Percentiles rank a stretch among this genome's conserved stretches.
Conservation (phyloP, 164 flowering plant genomes). For the Warburgia ugandensis region DNA sequence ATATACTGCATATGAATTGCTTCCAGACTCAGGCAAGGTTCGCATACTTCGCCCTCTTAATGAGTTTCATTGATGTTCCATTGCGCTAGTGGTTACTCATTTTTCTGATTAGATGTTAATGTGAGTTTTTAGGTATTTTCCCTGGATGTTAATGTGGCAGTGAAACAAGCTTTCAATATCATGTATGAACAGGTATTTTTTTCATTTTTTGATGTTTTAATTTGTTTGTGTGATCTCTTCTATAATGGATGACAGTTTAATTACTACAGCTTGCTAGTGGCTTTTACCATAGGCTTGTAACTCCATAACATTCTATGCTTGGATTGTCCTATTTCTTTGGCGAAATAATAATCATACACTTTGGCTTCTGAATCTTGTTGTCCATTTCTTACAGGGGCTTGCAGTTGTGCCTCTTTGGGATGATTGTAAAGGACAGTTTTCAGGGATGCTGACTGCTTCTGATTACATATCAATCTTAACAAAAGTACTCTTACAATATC, state of each 20-base stretch:
- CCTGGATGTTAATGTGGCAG: constrained; percentile 63
- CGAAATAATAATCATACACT: no score
- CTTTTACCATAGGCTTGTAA: no score
- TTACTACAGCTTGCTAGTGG: no score
- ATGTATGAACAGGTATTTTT: constrained; percentile 69
- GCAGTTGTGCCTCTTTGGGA: constrained; percentile 75
- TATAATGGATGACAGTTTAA: no score
- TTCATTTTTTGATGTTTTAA: no score
- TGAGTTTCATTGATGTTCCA: neutral
- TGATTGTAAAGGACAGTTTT: constrained; percentile 46
- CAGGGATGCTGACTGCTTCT: constrained; percentile 69
- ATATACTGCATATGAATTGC: constrained; percentile 38
- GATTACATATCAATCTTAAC: constrained; percentile 75
- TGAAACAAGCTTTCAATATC: constrained; percentile 85
- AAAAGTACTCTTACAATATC: constrained; percentile 66
- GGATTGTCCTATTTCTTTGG: no score
- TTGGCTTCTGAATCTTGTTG: neutral
- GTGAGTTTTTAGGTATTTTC: constrained; percentile 52
- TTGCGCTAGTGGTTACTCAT: neutral
- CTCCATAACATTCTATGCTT: no score
- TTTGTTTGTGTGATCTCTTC: no score
- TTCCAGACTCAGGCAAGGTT: constrained; percentile 91
- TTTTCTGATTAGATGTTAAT: constrained; percentile 2
- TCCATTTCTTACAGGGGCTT: constrained; percentile 50
- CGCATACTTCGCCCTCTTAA: constrained; percentile 25